These are phyloP conservation scores for Corylus heterophylla DNA, from an alignment of 306 rosid species.

Conservation along the genomic window DNA sequence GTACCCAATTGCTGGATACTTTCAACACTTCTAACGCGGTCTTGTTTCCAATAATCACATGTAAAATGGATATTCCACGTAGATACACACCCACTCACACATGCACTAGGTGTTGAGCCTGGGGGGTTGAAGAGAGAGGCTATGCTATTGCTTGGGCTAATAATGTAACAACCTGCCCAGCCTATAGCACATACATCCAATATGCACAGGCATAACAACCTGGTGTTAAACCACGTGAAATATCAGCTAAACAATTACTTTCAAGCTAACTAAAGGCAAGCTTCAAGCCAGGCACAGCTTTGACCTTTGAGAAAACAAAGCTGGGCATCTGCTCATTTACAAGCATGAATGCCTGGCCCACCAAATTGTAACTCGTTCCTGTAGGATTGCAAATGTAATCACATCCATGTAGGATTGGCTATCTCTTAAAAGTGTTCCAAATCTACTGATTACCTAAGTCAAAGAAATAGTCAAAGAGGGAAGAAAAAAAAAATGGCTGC, in stretches of 20 bases:
- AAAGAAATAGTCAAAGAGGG: background rate
- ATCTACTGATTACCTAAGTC: background rate
- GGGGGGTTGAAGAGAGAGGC: too few species aligned
- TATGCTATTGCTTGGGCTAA: background rate
- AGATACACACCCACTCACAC: background rate
- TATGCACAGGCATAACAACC: background rate
- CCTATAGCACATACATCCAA: background rate
- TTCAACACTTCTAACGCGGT: background rate
- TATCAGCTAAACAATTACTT: too few species aligned
- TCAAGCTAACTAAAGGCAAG: background rate
- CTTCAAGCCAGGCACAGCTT: background rate
- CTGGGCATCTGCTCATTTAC: background rate
- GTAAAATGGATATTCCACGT: background rate
- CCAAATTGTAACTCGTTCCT: background rate
- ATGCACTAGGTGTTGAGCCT: too few species aligned
- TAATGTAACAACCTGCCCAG: background rate
- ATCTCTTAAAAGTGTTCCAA: background rate
- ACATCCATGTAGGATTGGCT: background rate
- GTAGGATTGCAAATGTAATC: background rate
- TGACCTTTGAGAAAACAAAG: background rate
- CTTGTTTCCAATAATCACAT: background rate
- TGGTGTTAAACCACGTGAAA: background rate
- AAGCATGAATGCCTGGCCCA: background rate
- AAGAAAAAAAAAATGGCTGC: background rate
- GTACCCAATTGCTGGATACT: background rate